phyloP scores from a whole-genome alignment of 176 grass and related monocot species.

The Hsuehochloa calcarea region DNA sequence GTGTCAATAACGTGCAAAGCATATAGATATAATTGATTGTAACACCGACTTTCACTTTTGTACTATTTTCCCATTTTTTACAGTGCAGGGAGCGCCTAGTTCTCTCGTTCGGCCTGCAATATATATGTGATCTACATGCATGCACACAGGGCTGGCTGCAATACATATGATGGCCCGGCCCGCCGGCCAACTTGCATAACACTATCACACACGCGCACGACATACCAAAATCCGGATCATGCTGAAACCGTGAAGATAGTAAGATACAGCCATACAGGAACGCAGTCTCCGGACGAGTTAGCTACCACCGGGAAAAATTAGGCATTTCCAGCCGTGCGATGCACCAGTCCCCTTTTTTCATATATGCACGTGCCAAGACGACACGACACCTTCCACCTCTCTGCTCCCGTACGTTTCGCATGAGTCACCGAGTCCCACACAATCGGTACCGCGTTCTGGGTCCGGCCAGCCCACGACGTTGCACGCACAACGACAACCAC shows the following conservation, averaged over 20 bases:
- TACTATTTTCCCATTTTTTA: not conserved
- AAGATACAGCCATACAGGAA: not conserved
- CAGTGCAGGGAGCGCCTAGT: not conserved
- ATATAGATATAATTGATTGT: no score
- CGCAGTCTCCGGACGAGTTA: not conserved
- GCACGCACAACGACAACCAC: slow-evolving; percentile 23
- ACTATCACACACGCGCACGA: not conserved
- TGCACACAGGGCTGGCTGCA: not conserved
- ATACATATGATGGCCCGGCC: not conserved
- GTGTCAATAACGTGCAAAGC: not conserved
- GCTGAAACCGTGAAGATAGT: slow-evolving; percentile 3
- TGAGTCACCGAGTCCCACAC: not conserved
- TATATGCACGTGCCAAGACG: not conserved
- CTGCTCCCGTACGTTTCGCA: not conserved
- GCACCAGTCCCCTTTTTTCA: not conserved
- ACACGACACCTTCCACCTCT: not conserved
- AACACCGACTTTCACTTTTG: no score
- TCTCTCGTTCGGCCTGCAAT: not conserved
- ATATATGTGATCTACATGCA: no score
- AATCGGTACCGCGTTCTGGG: not conserved
- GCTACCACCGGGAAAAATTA: not conserved
- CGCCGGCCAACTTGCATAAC: not conserved
- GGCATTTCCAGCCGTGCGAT: slow-evolving; percentile 3
- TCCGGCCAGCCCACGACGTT: not conserved
- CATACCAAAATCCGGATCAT: not conserved